Evolutionary conservation across 2,329 filamentous ascomycete genomes (phyloP).

Genomic region (Neofusicoccum kwambonambiense): DNA sequence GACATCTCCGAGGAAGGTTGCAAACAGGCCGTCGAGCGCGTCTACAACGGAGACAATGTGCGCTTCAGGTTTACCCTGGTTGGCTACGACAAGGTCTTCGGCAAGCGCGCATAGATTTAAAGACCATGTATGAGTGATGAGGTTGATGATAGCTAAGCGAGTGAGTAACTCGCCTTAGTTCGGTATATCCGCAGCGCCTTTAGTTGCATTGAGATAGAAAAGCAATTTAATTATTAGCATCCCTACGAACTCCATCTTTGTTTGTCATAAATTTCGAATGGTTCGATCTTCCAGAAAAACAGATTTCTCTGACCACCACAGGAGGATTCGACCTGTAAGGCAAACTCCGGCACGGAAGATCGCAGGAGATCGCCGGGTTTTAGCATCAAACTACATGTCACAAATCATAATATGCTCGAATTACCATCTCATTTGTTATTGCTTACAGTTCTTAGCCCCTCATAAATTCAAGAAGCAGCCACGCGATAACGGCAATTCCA

Average conservation of each 20-base stretch:
- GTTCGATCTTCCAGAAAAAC: background rate
- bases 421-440: background rate
- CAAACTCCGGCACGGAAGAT: no score
- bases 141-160: background rate
- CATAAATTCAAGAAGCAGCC: no score
- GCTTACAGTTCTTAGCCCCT: background rate
- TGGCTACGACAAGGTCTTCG: slow-evolving; percentile 67
- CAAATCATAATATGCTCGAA: no score
- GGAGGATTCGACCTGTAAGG: no score
- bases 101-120: slow-evolving; percentile 35
- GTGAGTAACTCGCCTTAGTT: background rate
- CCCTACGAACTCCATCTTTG: no score
- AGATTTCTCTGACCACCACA: background rate
- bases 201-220: slow-evolving; percentile 6
- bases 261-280: background rate
- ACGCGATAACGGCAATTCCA: background rate
- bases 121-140: background rate
- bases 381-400: no score
- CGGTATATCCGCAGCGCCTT: background rate
- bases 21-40: slow-evolving; percentile 66
- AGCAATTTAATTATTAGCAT: slow-evolving; percentile 4
- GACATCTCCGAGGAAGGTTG: slow-evolving; percentile 70
- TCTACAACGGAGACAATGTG: slow-evolving; percentile 67
- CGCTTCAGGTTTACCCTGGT: slow-evolving; percentile 70
- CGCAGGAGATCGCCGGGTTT: no score